Percentiles rank a stretch among this genome's conserved stretches.
phyloP scores from a whole-genome alignment of 768 basidiomycete genomes.

The Chalciporus pseudorubinellus region DNA sequence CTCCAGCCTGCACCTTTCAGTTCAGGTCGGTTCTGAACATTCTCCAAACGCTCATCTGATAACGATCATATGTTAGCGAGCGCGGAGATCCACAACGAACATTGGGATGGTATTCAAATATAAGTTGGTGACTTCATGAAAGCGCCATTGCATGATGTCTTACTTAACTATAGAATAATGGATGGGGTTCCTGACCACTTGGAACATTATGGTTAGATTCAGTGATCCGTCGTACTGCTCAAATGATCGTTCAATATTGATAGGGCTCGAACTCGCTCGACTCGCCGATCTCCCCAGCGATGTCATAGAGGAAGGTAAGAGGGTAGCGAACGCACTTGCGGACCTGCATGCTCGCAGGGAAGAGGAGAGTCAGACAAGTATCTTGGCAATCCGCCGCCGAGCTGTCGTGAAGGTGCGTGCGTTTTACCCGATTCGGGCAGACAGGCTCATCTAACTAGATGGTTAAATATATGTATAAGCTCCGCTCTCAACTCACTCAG shows the following conservation, averaged over 20 bases:
- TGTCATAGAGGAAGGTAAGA: conserved; percentile 59
- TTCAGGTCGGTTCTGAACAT: conserved; percentile 56
- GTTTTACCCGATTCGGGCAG: not conserved
- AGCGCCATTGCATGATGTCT: not conserved
- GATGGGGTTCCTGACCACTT: conserved; percentile 64
- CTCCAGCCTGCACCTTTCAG: conserved; percentile 74
- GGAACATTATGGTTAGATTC: conserved; percentile 67
- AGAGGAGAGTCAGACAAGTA: conserved; percentile 59
- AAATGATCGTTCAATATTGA: not conserved
- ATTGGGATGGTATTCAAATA: conserved; percentile 78
- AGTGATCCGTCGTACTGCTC: not conserved
- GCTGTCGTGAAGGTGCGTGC: conserved; percentile 60
- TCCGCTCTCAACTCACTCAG: conserved; percentile 73
- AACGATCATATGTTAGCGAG: conserved; percentile 40
- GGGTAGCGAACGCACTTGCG: conserved; percentile 58
- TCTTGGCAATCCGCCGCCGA: conserved; percentile 60
- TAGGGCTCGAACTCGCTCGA: conserved; percentile 86
- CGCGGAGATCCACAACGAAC: conserved; percentile 49
- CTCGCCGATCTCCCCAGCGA: conserved; percentile 81
- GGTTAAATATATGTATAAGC: conserved; percentile 52
- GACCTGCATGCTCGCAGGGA: conserved; percentile 56
- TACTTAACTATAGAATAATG: conserved; percentile 50
- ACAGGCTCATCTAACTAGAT: not conserved
- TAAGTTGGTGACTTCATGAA: conserved; percentile 44
- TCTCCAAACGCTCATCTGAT: not conserved